Conservation (phyloP, 2,329 filamentous ascomycete species). For the Trichoderma asperellum region DNA sequence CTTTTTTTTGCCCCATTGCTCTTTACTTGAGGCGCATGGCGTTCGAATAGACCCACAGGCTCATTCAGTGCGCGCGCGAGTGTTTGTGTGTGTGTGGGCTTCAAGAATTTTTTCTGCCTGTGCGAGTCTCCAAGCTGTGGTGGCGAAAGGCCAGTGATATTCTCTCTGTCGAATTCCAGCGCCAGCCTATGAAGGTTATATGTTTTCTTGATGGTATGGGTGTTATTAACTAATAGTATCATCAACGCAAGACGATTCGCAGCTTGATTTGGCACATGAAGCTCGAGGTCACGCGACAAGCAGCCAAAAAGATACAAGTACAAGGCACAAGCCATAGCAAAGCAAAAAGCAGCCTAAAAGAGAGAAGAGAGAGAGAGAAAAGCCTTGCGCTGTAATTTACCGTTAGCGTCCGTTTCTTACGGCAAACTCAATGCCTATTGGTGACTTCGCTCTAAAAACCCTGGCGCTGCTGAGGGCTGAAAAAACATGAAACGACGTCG, state of each 20-base stretch:
- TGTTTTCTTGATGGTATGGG: not conserved
- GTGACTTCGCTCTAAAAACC: conserved; percentile 6
- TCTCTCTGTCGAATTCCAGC: not conserved
- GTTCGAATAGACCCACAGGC: conserved; percentile 12
- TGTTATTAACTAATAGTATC: not conserved
- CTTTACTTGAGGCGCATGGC: not conserved
- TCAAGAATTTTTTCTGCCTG: conserved; percentile 3
- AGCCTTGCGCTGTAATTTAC: conserved; percentile 23
- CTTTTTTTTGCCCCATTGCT: conserved; percentile 11
- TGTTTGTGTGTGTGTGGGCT: conserved; percentile 17
- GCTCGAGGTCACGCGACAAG: conserved; percentile 13
- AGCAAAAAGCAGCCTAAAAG: not conserved
- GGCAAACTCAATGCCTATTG: conserved; percentile 11
- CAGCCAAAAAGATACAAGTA: not conserved
- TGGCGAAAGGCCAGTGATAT: not conserved
- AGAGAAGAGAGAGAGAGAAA: not conserved
- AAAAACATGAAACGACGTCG: conserved; percentile 12
- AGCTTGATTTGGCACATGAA: not conserved
- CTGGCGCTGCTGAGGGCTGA: not conserved
- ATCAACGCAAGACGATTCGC: not conserved
- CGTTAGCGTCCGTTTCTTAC: conserved; percentile 27
- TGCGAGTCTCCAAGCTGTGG: conserved; percentile 4
- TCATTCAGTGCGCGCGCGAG: conserved; percentile 4
- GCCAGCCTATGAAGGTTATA: not conserved
- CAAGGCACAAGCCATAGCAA: not conserved